A percentile compares a stretch with the other conserved stretches of the same genome.
Conservation (phyloP, 1,284 basidiomycete species). For the Tilletia horrida region DNA sequence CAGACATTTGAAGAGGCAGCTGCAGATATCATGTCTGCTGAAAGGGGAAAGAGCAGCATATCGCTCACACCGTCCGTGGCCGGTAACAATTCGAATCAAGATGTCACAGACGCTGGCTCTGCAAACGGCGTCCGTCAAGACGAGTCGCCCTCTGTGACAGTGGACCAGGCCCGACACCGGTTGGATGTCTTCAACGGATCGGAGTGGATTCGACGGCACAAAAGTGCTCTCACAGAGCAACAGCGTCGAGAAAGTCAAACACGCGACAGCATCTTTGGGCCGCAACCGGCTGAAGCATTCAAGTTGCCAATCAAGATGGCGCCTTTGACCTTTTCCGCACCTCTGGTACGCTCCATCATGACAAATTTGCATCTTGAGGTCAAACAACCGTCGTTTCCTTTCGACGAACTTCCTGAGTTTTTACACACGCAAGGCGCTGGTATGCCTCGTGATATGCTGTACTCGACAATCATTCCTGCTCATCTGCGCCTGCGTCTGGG, state of each 20-base stretch:
- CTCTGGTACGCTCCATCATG: constrained; percentile 71
- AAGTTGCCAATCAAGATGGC: constrained; percentile 59
- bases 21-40: constrained; percentile 49
- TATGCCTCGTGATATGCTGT: constrained; percentile 69
- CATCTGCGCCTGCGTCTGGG: constrained; percentile 71
- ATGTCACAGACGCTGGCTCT: constrained; percentile 52
- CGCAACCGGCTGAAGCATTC: constrained; percentile 22
- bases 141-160: constrained; percentile 62
- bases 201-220: constrained; percentile 65
- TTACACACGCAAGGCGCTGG: constrained; percentile 69
- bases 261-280: constrained; percentile 50
- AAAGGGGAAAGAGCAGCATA: constrained; percentile 55
- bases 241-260: constrained; percentile 58
- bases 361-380: constrained; percentile 65
- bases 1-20: constrained; percentile 76
- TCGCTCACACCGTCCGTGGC: constrained; percentile 27
- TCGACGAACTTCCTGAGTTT: constrained; percentile 65
- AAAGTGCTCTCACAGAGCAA: constrained; percentile 55
- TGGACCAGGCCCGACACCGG: constrained; percentile 71
- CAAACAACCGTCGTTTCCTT: constrained; percentile 66
- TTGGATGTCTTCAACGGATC: constrained; percentile 73
- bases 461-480: constrained; percentile 78
- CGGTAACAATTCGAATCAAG: constrained; percentile 19
- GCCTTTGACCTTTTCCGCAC: constrained; percentile 61
- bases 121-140: constrained; percentile 63